Base-by-base conservation (phyloP, 768 basidiomycete species). In the Clavaria fumosa region DNA sequence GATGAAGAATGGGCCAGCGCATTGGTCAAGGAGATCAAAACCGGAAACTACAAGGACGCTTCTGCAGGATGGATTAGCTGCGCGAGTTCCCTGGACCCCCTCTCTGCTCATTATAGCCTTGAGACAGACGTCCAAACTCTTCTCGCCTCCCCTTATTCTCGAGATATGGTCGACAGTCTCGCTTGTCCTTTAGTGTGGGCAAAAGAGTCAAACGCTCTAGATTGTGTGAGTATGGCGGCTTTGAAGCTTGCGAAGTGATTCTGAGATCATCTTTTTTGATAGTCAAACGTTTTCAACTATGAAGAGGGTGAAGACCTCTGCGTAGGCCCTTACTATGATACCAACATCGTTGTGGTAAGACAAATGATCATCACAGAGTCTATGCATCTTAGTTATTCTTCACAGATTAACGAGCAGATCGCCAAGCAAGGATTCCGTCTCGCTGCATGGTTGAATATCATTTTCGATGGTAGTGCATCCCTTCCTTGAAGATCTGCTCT, bases 141-240 rank as follows among this genome's bases (percentile, higher is more conserved):
- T n/a, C 46, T 61, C 7, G 31, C 45, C 15, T 37, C 48, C 18
- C 52, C 54, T 5, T 50, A 53, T 15, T 7, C 28, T 5, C 12
- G 11, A 10, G 17, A 17, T 7, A 24, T 10, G 11, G 55, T 66
- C 33, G 59, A 55, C 0, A 62, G 63, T 5, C 58, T 69, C 22
- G 50, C 51, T 11, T 70, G 67, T 45, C 66, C 68, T 19, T 52
- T 67, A 2, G 60, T 62, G 14, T 69, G 66, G 65, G 66, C 65
- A 11, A 40, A 52, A 32, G 67, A 71, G 34, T 49, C 65, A 4
- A 69, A 69, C 39, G 41, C 50, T 4, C 60, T 62, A 31, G 63
- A 63, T 43, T 71, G 67, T 42, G 67, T 62, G 39, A 39, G 56
- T 48, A 18, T 19, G 21, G 26, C 27, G 22, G 39, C 5, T 15